Evolutionary conservation across 2,329 filamentous ascomycete species (phyloP).

Genomic region (Emergomyces pasteurianus): DNA sequence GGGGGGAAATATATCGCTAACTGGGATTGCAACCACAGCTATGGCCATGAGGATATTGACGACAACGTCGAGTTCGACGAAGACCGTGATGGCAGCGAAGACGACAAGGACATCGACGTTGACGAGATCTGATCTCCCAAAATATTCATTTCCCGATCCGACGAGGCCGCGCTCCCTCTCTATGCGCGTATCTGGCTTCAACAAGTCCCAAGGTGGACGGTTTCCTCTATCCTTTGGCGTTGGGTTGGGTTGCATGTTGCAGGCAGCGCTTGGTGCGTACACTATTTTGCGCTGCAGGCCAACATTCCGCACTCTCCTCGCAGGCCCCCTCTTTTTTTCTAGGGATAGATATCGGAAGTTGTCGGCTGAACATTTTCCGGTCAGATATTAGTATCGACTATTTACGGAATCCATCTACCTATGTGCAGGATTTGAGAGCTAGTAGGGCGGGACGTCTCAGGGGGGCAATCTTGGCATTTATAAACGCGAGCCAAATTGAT

Average conservation of each 20-base stretch:
- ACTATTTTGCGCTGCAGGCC: background rate
- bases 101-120: conserved; percentile 77
- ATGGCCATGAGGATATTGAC: conserved; percentile 80
- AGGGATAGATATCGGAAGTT: background rate
- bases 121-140: conserved; percentile 67
- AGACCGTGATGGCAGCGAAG: conserved; percentile 56
- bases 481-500: background rate
- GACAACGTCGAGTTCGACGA: conserved; percentile 99
- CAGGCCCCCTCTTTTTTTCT: background rate
- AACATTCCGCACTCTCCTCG: background rate
- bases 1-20: background rate
- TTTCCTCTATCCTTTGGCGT: background rate
- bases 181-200: conserved; percentile 6
- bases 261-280: background rate
- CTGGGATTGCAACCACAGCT: conserved; percentile 14
- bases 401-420: background rate
- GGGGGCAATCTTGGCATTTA: background rate
- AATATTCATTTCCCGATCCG: background rate
- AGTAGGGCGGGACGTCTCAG: background rate
- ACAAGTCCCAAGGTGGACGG: background rate
- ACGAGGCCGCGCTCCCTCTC: conserved; percentile 2
- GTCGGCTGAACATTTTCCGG: background rate
- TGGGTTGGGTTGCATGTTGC: background rate
- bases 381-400: background rate
- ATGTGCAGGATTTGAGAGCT: background rate